Base-by-base conservation (phyloP, 345 rosid species). In the Eutrema heterophyllum region DNA sequence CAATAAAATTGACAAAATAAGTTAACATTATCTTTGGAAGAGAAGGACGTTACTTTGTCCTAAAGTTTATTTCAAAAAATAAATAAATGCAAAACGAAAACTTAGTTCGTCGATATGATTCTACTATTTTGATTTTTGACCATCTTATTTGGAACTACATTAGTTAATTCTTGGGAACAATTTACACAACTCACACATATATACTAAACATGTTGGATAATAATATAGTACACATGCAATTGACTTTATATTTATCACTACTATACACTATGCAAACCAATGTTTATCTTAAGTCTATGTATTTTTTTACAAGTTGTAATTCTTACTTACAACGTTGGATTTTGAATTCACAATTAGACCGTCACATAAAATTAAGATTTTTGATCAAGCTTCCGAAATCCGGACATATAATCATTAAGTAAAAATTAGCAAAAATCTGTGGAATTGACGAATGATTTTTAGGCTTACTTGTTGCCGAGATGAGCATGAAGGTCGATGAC, bases 401-500 rank as follows among this genome's bases (percentile, higher is more conserved):
- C 33, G 4, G 14, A 8, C 7, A 6, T 65, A 38, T 8, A 36
- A 61, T 48, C 51, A 38, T 44, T 4, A 60, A 16, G 32, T 43
- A 43, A 15, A 9, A 32, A 12, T 10, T 16, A 8, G 2, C 11
- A 13, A 16, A 16, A 0, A 0, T 38, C 2, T 60, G 16, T 32
- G 36, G 35, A 63, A 41, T 7, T 18, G 11, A 36, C 13, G n/a
- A 24, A 26, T 56, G 32, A 57, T 35, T 35, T 33, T 10, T 15
- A 30, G 39, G 67, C 64, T 58, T 21, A 89, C 95, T 88, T 87
- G 41, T 89, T 89, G 63, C 95, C 95, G 32, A 89, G 89, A 70
- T 59, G 78, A 51, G 92, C 84, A 45, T 89, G 95, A 46, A 89
- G 95, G 33, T 87, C 88, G 64, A 89, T 87, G 16, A 89, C 95